phyloP scores from a whole-genome alignment of 495 filamentous ascomycete genomes.

The Achaetomiella virescens region DNA sequence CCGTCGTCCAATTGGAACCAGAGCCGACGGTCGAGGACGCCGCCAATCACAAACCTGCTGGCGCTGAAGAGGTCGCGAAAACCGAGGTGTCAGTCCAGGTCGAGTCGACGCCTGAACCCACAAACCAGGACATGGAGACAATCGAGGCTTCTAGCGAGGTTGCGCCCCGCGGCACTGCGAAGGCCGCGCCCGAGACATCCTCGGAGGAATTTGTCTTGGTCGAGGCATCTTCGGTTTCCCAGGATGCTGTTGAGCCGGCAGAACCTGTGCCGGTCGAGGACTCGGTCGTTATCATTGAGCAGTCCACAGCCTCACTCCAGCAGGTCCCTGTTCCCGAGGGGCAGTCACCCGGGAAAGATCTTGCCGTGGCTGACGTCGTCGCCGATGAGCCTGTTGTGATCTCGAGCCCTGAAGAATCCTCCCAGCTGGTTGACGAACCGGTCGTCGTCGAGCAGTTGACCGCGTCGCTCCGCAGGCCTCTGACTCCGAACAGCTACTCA shows the following conservation, averaged over 20 bases:
- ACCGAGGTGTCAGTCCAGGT: neutral
- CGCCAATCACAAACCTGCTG: neutral
- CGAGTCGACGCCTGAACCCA: neutral
- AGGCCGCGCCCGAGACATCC: conserved; percentile 3
- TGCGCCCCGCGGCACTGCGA: neutral
- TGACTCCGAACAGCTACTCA: conserved; percentile 3
- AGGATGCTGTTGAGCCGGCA: conserved; percentile 4
- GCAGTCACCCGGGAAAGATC: neutral
- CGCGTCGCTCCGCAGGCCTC: conserved; percentile 11
- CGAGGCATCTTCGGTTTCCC: conserved; percentile 9
- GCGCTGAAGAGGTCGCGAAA: neutral
- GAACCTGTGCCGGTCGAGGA: conserved; percentile 12
- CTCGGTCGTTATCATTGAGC: conserved; percentile 4
- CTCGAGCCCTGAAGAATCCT: neutral
- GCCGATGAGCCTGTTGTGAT: neutral
- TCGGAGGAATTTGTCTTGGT: conserved; percentile 24
- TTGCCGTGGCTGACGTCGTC: neutral
- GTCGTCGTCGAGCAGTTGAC: conserved; percentile 14
- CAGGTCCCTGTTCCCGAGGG: conserved; percentile 5
- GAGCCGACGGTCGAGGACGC: too few relatives aligned
- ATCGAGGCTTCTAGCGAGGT: neutral
- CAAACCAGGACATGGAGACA: neutral
- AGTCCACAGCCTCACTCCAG: conserved; percentile 11
- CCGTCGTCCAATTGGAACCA: too few relatives aligned
- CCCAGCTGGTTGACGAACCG: conserved; percentile 12